Evolutionary conservation across 1,284 basidiomycete genomes (phyloP), one percentile per base, ranked within the genome.

Genomic region (Athelia psychrophila): DNA sequence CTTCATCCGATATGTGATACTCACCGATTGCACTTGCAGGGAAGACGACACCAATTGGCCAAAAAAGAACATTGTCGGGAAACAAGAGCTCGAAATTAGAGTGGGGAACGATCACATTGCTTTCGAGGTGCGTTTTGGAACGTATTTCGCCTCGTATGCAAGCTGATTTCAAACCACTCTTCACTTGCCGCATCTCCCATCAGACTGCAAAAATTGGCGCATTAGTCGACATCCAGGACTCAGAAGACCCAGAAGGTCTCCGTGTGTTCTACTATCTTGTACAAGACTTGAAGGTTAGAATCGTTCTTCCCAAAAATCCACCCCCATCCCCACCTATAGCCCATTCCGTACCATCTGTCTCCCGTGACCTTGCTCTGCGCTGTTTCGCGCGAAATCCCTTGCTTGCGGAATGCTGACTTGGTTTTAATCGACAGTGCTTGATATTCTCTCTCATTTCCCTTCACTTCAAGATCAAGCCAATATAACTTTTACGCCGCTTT

Each of bases 391-490:
- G 12, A 12, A 53, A 35, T 44, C 47, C n/a, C 44, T 30, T 24
- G 16, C n/a, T n/a, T n/a, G 27, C 13, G 18, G 22, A 33, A 22
- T 42, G 6, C 25, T 19, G 33, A 23, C 38, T 32, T 24, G n/a
- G 20, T 23, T 24, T 44, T 16, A 51, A 32, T 22, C 27, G 32
- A 23, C 64, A 98, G 95, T 98, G 95, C 71, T 83, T 98, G 57
- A 95, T 98, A 60, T 98, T 98, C 73, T 97, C 95, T 18, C 81
- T 99, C 58, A 98, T 98, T 68, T 93, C 93, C 13, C 81, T 98
- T 42, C 95, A 99, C 77, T 98, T 98, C 87, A 98, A 98, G 78
- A 98, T 99, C 81, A 98, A 99, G 80, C 96, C 96, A 18, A 97
- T 94, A 64, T 92, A 83, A 72, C 38, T 22, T 42, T n/a, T n/a